Evolutionary conservation across 2,329 filamentous ascomycete species (phyloP).

Genomic region (Penicillium sp.): DNA sequence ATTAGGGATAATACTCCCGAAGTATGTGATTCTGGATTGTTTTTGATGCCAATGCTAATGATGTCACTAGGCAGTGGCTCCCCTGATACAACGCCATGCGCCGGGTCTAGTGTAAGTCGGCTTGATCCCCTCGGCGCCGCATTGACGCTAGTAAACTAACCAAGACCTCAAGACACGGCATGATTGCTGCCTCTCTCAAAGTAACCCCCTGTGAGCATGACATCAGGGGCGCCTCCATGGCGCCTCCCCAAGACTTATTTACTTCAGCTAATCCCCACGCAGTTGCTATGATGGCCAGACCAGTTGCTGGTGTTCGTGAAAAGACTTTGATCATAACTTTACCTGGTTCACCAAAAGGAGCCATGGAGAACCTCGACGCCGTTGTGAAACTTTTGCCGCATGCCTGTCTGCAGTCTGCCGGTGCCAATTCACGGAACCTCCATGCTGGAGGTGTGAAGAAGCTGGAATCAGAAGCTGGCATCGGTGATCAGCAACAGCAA

Average conservation of each 20-base stretch:
- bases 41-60: constrained; percentile 15
- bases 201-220: constrained; percentile 78
- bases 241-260: constrained; percentile 11
- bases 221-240: constrained; percentile 12
- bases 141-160: constrained; percentile 17
- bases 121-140: neutral
- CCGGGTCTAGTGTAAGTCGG: constrained; percentile 71
- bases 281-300: constrained; percentile 97
- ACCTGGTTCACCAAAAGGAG: constrained; percentile 92
- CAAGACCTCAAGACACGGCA: constrained; percentile 65
- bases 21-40: constrained; percentile 49
- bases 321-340: constrained; percentile 81
- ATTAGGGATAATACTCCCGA: constrained; percentile 83
- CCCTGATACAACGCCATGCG: constrained; percentile 79
- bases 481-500: constrained; percentile 41
- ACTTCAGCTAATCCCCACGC: constrained; percentile 21
- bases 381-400: constrained; percentile 89
- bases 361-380: constrained; percentile 86
- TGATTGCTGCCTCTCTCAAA: constrained; percentile 78
- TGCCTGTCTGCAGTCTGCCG: constrained; percentile 86
- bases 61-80: constrained; percentile 65
- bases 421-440: constrained; percentile 73
- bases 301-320: constrained; percentile 82
- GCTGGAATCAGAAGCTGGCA: constrained; percentile 77
- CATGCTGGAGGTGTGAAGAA: constrained; percentile 80